These are phyloP conservation scores for Ganoderma sinense DNA, from an alignment of 1,284 basidiomycete species.

Conservation along the genomic window DNA sequence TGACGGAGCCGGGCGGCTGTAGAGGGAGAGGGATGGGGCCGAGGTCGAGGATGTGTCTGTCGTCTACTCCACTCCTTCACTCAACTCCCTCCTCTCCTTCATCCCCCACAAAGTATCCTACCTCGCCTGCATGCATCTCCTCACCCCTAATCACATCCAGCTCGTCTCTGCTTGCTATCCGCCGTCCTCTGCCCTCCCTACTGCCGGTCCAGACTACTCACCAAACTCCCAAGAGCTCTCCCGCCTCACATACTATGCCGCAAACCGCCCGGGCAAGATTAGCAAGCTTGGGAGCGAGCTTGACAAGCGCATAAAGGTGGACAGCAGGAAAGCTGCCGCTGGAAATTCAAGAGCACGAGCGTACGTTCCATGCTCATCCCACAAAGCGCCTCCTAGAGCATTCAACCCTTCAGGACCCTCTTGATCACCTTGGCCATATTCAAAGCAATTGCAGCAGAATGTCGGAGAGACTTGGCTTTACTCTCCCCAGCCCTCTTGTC, in stretches of 20 bases:
- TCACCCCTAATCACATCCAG: slow-evolving; percentile 86
- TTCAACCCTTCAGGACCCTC: slow-evolving; percentile 62
- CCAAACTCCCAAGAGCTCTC: slow-evolving; percentile 93
- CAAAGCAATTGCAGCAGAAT: slow-evolving; percentile 88
- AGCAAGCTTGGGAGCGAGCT: slow-evolving; percentile 87
- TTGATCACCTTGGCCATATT: slow-evolving; percentile 90
- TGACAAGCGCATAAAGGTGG: slow-evolving; percentile 77
- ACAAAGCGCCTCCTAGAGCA: not conserved
- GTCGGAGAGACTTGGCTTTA: slow-evolving; percentile 85
- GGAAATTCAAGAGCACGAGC: slow-evolving; percentile 84
- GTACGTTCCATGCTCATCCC: slow-evolving; percentile 46
- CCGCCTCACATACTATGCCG: slow-evolving; percentile 91
- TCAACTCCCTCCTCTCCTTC: slow-evolving; percentile 26
- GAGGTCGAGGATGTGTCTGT: slow-evolving; percentile 6
- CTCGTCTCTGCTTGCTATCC: slow-evolving; percentile 94
- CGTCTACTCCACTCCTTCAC: slow-evolving; percentile 27
- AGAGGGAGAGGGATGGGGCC: not conserved
- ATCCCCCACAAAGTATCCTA: slow-evolving; percentile 3
- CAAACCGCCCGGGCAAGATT: slow-evolving; percentile 90
- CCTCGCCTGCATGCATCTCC: slow-evolving; percentile 54
- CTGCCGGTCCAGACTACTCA: slow-evolving; percentile 81
- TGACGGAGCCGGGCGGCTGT: slow-evolving; percentile 4
- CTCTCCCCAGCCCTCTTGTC: slow-evolving; percentile 83
- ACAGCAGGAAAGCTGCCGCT: slow-evolving; percentile 72
- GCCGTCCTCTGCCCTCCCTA: slow-evolving; percentile 77